Percentiles rank a stretch among this genome's conserved stretches.
phyloP scores from a whole-genome alignment of 768 basidiomycete genomes.

The Termitomyces heimii region DNA sequence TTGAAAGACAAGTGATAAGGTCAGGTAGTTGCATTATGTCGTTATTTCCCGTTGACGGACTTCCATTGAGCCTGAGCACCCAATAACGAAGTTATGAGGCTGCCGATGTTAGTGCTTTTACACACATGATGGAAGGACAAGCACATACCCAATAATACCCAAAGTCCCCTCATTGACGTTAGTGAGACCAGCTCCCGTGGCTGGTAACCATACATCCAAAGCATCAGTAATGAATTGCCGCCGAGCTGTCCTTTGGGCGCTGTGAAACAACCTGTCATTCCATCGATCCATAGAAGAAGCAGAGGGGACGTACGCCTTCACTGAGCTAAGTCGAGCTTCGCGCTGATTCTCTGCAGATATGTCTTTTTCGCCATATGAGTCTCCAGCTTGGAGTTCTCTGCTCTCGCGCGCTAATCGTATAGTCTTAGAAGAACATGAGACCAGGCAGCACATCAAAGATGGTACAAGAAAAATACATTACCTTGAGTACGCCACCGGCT shows the following conservation, averaged over 20 bases:
- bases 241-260: constrained; percentile 58
- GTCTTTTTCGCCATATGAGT: constrained; percentile 58
- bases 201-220: constrained; percentile 88
- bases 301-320: constrained; percentile 43
- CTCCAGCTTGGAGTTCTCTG: constrained; percentile 41
- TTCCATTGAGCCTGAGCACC: constrained; percentile 65
- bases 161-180: constrained; percentile 80
- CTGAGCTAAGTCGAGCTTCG: constrained; percentile 54
- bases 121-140: not conserved
- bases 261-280: constrained; percentile 18
- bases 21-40: not conserved
- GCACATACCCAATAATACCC: constrained; percentile 74
- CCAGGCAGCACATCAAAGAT: not conserved
- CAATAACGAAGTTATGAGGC: constrained; percentile 66
- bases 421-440: constrained; percentile 30
- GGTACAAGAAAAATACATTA: constrained; percentile 17
- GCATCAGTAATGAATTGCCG: constrained; percentile 82
- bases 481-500: constrained; percentile 64
- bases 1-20: not conserved
- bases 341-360: constrained; percentile 58
- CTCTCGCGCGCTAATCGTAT: constrained; percentile 56
- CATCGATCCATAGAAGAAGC: too few relatives aligned
- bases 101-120: constrained; percentile 20
- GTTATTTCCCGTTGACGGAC: constrained; percentile 37
- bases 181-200: constrained; percentile 70